A percentile compares a stretch with the other conserved stretches of the same genome.
Conservation (phyloP, 306 rosid genomes). For the Ammopiptanthus mongolicus region DNA sequence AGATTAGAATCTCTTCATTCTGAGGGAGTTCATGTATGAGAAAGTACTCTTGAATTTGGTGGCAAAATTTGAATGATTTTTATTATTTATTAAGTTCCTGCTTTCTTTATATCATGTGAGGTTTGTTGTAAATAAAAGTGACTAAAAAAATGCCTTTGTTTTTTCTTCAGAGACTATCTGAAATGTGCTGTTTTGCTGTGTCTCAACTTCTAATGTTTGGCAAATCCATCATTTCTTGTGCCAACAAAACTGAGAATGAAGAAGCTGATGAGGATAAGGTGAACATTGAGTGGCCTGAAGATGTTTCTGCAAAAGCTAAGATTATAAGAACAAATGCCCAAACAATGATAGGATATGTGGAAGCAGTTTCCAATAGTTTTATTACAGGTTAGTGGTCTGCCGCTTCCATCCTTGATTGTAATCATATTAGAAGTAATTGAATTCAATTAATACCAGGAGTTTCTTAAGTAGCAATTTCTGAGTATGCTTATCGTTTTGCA, state of each 20-base stretch:
- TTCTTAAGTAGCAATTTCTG: background rate
- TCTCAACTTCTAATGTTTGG: constrained; percentile 77
- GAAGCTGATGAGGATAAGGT: constrained; percentile 35
- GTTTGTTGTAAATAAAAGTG: constrained; percentile 3
- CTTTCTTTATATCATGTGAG: background rate
- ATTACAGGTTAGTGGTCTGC: constrained; percentile 58
- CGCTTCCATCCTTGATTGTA: background rate
- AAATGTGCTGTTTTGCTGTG: constrained; percentile 85
- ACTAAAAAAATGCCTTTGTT: background rate
- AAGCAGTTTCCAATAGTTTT: constrained; percentile 85
- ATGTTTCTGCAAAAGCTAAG: constrained; percentile 77
- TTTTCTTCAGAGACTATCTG: constrained; percentile 83
- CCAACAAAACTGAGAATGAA: constrained; percentile 60
- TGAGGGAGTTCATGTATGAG: constrained; percentile 90
- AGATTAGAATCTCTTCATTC: constrained; percentile 91
- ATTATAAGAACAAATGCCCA: constrained; percentile 76
- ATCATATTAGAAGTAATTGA: background rate
- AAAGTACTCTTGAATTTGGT: constrained; percentile 7
- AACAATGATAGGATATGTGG: constrained; percentile 69
- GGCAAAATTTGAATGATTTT: background rate
- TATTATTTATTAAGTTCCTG: background rate
- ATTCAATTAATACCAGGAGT: background rate
- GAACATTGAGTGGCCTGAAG: constrained; percentile 88
- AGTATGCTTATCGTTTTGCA: background rate
- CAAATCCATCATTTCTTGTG: constrained; percentile 70